A percentile compares a stretch with the other conserved stretches of the same genome.
These are phyloP conservation scores for Saturnispora dispora DNA, from an alignment of 805 yeast genomes.

Conservation along the genomic window DNA sequence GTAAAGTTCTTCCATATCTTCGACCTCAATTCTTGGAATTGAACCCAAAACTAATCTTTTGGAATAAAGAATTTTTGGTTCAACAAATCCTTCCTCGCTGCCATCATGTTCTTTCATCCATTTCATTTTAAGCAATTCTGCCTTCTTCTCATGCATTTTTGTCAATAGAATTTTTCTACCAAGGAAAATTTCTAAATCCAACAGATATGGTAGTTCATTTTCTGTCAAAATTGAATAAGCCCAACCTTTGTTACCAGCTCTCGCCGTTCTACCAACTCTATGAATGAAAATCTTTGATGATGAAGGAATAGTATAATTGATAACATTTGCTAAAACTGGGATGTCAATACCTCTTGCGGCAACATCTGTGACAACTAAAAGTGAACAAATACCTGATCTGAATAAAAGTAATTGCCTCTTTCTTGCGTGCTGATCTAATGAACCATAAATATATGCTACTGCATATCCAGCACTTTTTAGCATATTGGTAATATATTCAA, in stretches of 20 bases:
- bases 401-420: slow-evolving; percentile 79
- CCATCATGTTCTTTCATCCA: slow-evolving; percentile 31
- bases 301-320: slow-evolving; percentile 84
- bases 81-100: slow-evolving; percentile 25
- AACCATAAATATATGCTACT: slow-evolving; percentile 82
- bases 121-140: slow-evolving; percentile 40
- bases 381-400: slow-evolving; percentile 70
- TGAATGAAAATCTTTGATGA: slow-evolving; percentile 91
- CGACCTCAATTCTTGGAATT: slow-evolving; percentile 65
- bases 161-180: slow-evolving; percentile 74
- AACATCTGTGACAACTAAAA: slow-evolving; percentile 95
- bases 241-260: slow-evolving; percentile 98
- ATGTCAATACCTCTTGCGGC: slow-evolving; percentile 99
- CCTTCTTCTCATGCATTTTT: slow-evolving; percentile 55
- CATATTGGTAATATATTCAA: slow-evolving; percentile 72
- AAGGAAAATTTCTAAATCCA: slow-evolving; percentile 83
- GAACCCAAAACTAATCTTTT: slow-evolving; percentile 77
- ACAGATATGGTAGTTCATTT: slow-evolving; percentile 77
- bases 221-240: slow-evolving; percentile 87
- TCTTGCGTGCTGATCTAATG: slow-evolving; percentile 92
- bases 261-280: slow-evolving; percentile 98
- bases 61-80: slow-evolving; percentile 61
- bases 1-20: slow-evolving; percentile 62
- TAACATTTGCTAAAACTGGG: slow-evolving; percentile 90
- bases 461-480: slow-evolving; percentile 76